Percentiles rank a stretch among this genome's conserved stretches.
phyloP scores from a whole-genome alignment of 306 rosid genomes.

The Fagus sylvatica region DNA sequence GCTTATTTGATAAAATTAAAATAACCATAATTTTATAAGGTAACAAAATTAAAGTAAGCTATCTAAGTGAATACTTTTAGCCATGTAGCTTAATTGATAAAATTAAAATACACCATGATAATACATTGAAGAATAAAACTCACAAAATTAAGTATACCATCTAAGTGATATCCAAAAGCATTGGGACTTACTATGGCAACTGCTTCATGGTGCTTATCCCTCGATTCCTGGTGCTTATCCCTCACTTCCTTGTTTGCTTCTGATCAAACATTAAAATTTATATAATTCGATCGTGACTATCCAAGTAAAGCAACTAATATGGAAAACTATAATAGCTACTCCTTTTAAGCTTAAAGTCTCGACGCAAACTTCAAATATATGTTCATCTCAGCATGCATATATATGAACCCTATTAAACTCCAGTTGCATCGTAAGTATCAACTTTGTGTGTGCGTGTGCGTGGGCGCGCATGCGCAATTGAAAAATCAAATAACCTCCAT shows the following conservation, averaged over 20 bases:
- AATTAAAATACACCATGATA: neutral
- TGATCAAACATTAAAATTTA: slow-evolving; percentile 30
- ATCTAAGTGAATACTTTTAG: neutral
- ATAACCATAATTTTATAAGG: neutral
- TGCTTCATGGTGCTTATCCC: slow-evolving; percentile 41
- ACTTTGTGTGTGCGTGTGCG: no score
- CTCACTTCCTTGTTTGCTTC: slow-evolving; percentile 38
- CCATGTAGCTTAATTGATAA: neutral
- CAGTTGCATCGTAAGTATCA: no score
- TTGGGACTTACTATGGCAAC: slow-evolving; percentile 52
- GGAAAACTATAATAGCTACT: neutral
- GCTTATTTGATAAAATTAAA: neutral
- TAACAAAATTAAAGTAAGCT: neutral
- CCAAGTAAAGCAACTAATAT: neutral
- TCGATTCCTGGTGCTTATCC: slow-evolving; percentile 32
- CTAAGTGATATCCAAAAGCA: slow-evolving; percentile 12
- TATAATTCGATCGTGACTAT: neutral
- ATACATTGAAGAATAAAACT: neutral
- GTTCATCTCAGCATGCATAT: neutral
- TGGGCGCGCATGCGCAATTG: neutral
- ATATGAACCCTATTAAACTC: neutral
- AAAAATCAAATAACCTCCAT: neutral
- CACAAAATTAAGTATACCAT: neutral
- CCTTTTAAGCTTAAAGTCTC: neutral
- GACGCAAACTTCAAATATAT: neutral